Evolutionary conservation across 352 stramenopile genomes (phyloP).

Genomic region (Pythium graminicola): DNA sequence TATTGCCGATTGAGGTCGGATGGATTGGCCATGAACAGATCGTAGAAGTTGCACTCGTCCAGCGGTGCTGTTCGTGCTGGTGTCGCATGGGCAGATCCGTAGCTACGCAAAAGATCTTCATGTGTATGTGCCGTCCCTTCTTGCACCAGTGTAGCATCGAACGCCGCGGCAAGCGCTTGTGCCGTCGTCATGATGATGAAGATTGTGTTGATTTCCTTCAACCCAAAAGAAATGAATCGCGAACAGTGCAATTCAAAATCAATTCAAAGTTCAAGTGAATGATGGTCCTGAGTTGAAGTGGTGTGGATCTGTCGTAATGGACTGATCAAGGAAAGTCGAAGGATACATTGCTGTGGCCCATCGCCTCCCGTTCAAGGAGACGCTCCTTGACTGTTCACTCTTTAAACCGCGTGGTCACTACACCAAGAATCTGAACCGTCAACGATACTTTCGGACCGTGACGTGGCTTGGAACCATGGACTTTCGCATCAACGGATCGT

Average conservation of each 20-base stretch:
- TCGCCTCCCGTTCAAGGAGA: neutral
- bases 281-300: too few relatives aligned
- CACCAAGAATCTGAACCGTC: slow-evolving; percentile 13
- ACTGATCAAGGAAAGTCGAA: neutral
- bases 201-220: neutral
- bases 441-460: slow-evolving; percentile 21
- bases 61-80: neutral
- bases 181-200: slow-evolving; percentile 5
- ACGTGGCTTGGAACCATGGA: slow-evolving; percentile 25
- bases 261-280: too few relatives aligned
- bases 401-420: slow-evolving; percentile 30
- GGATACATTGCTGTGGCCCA: slow-evolving; percentile 2
- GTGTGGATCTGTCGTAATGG: neutral
- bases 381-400: slow-evolving; percentile 23
- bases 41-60: neutral
- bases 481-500: slow-evolving; percentile 15
- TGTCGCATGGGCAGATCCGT: neutral
- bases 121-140: neutral
- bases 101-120: neutral
- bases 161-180: slow-evolving; percentile 11
- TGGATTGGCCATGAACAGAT: slow-evolving; percentile 1
- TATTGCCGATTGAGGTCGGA: neutral
- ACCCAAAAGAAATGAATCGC: too few relatives aligned
- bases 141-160: neutral
- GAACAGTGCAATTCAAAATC: too few relatives aligned